Base-by-base conservation (phyloP, 2,329 filamentous ascomycete species). In the Cucurbitaria berberidis region DNA sequence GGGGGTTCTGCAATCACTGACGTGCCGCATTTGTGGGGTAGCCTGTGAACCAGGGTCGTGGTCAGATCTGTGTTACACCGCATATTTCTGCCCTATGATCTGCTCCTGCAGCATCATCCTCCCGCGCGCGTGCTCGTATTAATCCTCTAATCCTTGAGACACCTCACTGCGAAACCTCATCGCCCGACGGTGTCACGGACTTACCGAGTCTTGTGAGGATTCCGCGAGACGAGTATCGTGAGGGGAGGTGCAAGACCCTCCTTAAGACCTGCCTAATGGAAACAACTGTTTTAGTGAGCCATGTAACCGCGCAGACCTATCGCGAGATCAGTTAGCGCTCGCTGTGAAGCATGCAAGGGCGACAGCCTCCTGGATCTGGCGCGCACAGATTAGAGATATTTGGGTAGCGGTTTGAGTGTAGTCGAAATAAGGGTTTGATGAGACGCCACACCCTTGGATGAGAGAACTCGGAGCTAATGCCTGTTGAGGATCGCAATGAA, bases 31-130 rank as follows among this genome's bases (percentile, higher is more conserved):
- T 38, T 51, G 51, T 55, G 55, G 55, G 45, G 55, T 55, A 55
- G 47, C 45, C 16, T 35, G 41, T 13, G 45, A 43, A 24, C 29
- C 40, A 47, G 41, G n/a, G 46, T 35, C 36, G 26, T 32, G 26
- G 24, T 34, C 3, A 45, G 47, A 51, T 53, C 34, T 47, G 56
- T 43, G 56, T 66, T 55, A 52, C 57, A 63, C 56, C 50, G 56
- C 59, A 64, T 61, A 29, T n/a, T 32, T 27, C 43, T 51, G 53
- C 53, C 63, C 56, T 66, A 65, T 66, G 65, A 66, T 60, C 51
- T 63, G 21, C 55, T 30, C 34, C 56, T 62, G 41, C 52, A 64
- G 46, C 35, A 60, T 57, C 45, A 55, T 53, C 42, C 27, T 56
- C 41, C 46, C 50, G 60, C 32, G 56, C 66, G 67, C 66, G 67